Conservation (phyloP, 306 rosid genomes). For the Acmispon strigosus region DNA sequence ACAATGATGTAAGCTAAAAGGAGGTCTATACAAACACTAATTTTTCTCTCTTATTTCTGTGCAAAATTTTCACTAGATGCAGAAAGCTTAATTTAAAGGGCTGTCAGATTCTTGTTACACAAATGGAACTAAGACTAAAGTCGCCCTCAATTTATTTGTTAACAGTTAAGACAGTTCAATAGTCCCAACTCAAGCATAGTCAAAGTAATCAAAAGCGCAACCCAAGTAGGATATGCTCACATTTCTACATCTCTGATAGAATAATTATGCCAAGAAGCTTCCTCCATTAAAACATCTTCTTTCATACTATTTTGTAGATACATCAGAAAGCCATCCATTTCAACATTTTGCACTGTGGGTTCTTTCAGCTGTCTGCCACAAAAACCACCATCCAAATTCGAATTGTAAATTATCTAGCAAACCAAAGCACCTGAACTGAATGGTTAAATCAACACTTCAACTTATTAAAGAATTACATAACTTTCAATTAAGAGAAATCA, state of each 20-base stretch:
- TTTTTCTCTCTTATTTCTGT: not conserved
- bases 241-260: conserved; percentile 79
- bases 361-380: conserved; percentile 57
- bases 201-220: not conserved
- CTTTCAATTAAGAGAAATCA: not conserved
- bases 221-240: conserved; percentile 34
- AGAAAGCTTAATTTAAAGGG: not conserved
- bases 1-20: not conserved
- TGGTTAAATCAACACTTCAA: not conserved
- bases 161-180: not conserved
- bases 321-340: conserved; percentile 81
- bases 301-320: conserved; percentile 63
- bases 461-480: not conserved
- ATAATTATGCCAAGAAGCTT: conserved; percentile 64
- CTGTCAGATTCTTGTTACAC: not conserved
- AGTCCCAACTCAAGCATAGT: not conserved
- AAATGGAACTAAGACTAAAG: not conserved
- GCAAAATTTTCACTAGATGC: not conserved
- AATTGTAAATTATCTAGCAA: not conserved
- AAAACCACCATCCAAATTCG: conserved; percentile 3
- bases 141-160: not conserved
- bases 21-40: not conserved
- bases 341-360: conserved; percentile 43
- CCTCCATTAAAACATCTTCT: conserved; percentile 53
- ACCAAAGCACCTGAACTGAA: not conserved